These are phyloP conservation scores for Zymoseptoria ardabiliae DNA, from an alignment of 2,329 filamentous ascomycete genomes.

Conservation along the genomic window DNA sequence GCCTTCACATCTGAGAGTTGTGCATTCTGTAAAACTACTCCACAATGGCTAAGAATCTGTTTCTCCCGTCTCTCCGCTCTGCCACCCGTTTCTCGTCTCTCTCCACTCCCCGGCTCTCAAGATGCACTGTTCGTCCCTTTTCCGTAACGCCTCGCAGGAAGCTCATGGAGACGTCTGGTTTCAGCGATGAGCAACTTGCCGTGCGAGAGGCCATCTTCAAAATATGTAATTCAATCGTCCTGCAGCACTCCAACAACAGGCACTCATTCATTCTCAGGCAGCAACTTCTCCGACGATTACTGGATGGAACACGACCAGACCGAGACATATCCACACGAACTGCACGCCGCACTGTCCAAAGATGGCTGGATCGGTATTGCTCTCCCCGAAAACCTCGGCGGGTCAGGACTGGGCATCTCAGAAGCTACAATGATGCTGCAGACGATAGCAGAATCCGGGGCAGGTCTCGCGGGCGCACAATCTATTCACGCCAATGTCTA, in stretches of 20 bases:
- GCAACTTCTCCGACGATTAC: slow-evolving; percentile 65
- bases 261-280: slow-evolving; percentile 12
- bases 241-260: neutral
- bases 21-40: neutral
- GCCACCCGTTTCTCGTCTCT: slow-evolving; percentile 8
- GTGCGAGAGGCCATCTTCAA: slow-evolving; percentile 64
- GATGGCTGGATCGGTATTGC: slow-evolving; percentile 79
- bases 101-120: slow-evolving; percentile 3
- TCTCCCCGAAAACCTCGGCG: slow-evolving; percentile 65
- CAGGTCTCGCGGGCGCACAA: slow-evolving; percentile 64
- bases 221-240: slow-evolving; percentile 43
- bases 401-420: slow-evolving; percentile 67
- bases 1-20: neutral
- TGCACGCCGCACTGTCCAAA: slow-evolving; percentile 64
- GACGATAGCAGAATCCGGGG: slow-evolving; percentile 54
- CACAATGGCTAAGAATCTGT: slow-evolving; percentile 16
- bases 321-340: slow-evolving; percentile 64
- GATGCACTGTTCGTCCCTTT: slow-evolving; percentile 24
- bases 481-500: slow-evolving; percentile 60
- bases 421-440: slow-evolving; percentile 87
- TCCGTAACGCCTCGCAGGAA: slow-evolving; percentile 24
- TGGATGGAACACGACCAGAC: slow-evolving; percentile 68
- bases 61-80: slow-evolving; percentile 13
- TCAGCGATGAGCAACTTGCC: slow-evolving; percentile 64
- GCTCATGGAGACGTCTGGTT: slow-evolving; percentile 66